A percentile compares a stretch with the other conserved stretches of the same genome.
These are phyloP conservation scores for Phlyctochytrium planicorne DNA, from an alignment of 192 early-diverging fungal genomes.

Conservation along the genomic window DNA sequence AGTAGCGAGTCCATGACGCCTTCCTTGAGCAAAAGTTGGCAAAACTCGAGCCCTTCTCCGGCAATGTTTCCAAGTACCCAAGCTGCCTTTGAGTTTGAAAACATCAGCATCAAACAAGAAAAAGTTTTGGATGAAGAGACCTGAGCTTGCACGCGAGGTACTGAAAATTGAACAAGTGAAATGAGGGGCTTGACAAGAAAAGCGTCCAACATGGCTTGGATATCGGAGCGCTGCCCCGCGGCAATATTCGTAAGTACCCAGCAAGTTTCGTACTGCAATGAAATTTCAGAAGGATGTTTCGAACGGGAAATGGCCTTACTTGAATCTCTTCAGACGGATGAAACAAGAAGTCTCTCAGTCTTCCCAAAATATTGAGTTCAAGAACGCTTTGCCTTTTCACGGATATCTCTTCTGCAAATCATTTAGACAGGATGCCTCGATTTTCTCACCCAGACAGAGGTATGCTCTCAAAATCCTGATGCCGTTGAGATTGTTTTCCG, in stretches of 20 bases:
- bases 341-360: conserved; percentile 12
- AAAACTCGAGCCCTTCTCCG: conserved; percentile 22
- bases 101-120: no score
- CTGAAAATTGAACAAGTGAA: conserved; percentile 3
- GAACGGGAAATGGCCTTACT: conserved; percentile 1
- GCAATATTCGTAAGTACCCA: conserved; percentile 35
- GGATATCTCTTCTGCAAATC: conserved; percentile 21
- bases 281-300: neutral
- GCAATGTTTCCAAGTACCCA: conserved; percentile 37
- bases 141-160: conserved; percentile 23
- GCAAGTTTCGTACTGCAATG: conserved; percentile 32
- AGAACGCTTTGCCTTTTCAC: conserved; percentile 30
- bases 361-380: conserved; percentile 22
- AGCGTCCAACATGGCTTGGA: conserved; percentile 24
- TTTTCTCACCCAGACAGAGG: conserved; percentile 30
- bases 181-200: conserved; percentile 19
- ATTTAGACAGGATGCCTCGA: neutral
- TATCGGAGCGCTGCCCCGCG: conserved; percentile 23
- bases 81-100: conserved; percentile 24
- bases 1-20: conserved; percentile 24
- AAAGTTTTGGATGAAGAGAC: neutral
- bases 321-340: conserved; percentile 8
- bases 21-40: conserved; percentile 16
- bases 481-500: conserved; percentile 21
- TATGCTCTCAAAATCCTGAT: conserved; percentile 19